These are phyloP conservation scores for Cyclotella cryptica DNA, from an alignment of 108 stramenopile species.

Conservation along the genomic window DNA sequence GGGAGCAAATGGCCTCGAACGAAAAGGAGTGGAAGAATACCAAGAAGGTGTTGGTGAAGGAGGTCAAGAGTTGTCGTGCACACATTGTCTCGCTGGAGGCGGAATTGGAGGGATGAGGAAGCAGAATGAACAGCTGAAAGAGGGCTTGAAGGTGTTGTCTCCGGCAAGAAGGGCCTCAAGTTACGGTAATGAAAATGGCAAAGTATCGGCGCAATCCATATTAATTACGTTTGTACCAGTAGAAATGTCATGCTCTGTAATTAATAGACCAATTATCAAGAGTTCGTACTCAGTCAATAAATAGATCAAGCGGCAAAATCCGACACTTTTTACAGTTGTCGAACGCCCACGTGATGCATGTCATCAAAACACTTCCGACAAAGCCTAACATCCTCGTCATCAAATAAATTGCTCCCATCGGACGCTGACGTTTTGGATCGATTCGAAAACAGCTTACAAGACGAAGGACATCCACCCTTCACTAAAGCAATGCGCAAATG, in stretches of 20 bases:
- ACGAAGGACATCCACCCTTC: conserved; percentile 51
- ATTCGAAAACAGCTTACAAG: conserved; percentile 48
- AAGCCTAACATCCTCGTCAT: conserved; percentile 19
- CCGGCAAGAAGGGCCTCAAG: conserved; percentile 36
- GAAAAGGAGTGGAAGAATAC: conserved; percentile 82
- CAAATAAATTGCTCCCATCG: background rate
- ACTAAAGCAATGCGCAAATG: conserved; percentile 51
- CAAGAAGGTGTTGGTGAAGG: conserved; percentile 87
- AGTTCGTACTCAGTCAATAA: no score
- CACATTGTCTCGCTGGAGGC: conserved; percentile 79
- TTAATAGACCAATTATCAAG: no score
- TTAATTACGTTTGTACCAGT: no score
- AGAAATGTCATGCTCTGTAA: no score
- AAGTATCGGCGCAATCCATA: no score
- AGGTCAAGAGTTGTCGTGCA: conserved; percentile 82
- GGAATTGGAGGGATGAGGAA: conserved; percentile 73
- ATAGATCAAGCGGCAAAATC: no score
- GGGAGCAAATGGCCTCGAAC: conserved; percentile 70
- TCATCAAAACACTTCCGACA: conserved; percentile 31
- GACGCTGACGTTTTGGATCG: background rate
- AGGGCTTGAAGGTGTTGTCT: conserved; percentile 28
- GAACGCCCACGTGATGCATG: conserved; percentile 26
- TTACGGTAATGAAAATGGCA: conserved; percentile 1
- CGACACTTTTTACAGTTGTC: background rate
- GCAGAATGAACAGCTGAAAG: conserved; percentile 78